Percentiles rank a stretch among this genome's conserved stretches.
phyloP scores from a whole-genome alignment of 805 yeast genomes.

The Metschnikowia proteae region DNA sequence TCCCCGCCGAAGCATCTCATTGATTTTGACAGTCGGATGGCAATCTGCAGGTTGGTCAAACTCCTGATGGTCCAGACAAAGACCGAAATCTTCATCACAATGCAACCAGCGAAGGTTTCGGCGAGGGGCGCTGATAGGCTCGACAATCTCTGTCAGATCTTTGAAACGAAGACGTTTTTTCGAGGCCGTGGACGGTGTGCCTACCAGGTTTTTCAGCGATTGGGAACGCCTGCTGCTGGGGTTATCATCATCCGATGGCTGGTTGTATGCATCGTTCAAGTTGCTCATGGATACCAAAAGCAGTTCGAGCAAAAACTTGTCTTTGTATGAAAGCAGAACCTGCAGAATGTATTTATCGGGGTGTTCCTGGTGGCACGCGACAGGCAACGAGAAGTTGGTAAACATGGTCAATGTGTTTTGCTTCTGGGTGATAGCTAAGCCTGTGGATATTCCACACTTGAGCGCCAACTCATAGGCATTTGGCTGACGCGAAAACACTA shows the following conservation, averaged over 20 bases:
- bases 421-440: not conserved
- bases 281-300: conserved; percentile 9
- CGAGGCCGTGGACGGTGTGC: not conserved
- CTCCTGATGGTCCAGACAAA: conserved; percentile 16
- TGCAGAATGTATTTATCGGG: conserved; percentile 5
- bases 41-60: conserved; percentile 10
- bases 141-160: not conserved
- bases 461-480: conserved; percentile 7
- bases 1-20: conserved; percentile 4
- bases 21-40: conserved; percentile 12
- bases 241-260: not conserved
- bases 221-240: not conserved
- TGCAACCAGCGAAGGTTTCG: conserved; percentile 15
- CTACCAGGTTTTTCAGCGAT: not conserved
- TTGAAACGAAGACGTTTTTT: not conserved
- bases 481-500: conserved; percentile 10
- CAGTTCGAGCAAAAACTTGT: conserved; percentile 12
- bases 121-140: not conserved
- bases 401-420: conserved; percentile 8
- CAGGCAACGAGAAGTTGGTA: not conserved
- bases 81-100: conserved; percentile 14
- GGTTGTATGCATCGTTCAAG: not conserved
- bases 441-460: conserved; percentile 2
- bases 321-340: conserved; percentile 12
- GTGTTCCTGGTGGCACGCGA: not conserved